A percentile compares a stretch with the other conserved stretches of the same genome.
Evolutionary conservation across 2,329 filamentous ascomycete species (phyloP).

Genomic region (Alternaria arborescens): DNA sequence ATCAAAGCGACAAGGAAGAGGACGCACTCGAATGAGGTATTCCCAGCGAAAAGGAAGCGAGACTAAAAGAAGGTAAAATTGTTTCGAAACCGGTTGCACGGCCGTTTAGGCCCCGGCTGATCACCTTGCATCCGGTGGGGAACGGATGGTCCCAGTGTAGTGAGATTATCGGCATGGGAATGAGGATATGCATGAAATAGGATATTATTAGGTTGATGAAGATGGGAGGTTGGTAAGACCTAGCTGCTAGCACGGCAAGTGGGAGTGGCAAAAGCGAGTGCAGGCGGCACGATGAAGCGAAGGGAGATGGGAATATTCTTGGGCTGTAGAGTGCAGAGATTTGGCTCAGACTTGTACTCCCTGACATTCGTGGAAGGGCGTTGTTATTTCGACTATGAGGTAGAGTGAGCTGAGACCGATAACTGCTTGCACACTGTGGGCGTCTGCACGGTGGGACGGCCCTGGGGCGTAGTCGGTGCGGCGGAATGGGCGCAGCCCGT

Average conservation of each 20-base stretch:
- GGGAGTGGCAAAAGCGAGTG: slow-evolving; percentile 1
- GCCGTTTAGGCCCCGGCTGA: slow-evolving; percentile 20
- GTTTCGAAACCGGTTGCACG: slow-evolving; percentile 36
- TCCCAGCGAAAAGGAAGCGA: slow-evolving; percentile 16
- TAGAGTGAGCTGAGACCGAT: slow-evolving; percentile 4
- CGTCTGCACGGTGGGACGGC: slow-evolving; percentile 12
- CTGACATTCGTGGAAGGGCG: neutral
- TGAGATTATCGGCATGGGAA: slow-evolving; percentile 15
- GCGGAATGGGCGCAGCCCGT: neutral
- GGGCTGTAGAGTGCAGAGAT: neutral
- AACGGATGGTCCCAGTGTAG: slow-evolving; percentile 34
- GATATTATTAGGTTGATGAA: slow-evolving; percentile 20
- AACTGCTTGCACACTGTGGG: slow-evolving; percentile 13
- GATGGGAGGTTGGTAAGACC: slow-evolving; percentile 2
- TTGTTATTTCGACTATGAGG: neutral
- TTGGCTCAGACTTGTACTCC: neutral
- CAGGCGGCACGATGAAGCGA: neutral
- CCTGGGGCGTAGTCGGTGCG: slow-evolving; percentile 10
- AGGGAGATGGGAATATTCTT: neutral
- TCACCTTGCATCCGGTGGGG: slow-evolving; percentile 19
- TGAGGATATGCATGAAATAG: slow-evolving; percentile 5
- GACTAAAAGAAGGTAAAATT: slow-evolving; percentile 35
- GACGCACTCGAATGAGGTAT: slow-evolving; percentile 1
- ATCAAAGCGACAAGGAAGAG: slow-evolving; percentile 24
- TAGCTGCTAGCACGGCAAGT: slow-evolving; percentile 3